Conservation (phyloP, 2,329 filamentous ascomycete genomes). For the Fusarium nodosum region DNA sequence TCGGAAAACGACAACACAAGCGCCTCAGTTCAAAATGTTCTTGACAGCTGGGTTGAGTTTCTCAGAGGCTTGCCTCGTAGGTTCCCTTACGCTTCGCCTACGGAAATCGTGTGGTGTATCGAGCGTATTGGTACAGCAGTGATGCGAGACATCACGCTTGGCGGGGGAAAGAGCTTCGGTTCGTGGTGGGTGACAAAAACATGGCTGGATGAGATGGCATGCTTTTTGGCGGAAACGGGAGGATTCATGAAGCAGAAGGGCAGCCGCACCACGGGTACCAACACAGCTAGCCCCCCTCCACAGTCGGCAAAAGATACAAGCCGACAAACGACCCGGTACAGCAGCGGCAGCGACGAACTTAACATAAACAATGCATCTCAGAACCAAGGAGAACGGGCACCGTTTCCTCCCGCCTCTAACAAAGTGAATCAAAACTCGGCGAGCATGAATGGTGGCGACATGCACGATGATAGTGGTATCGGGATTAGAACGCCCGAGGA, state of each 20-base stretch:
- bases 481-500: slow-evolving; percentile 77
- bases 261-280: slow-evolving; percentile 51
- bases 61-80: slow-evolving; percentile 75
- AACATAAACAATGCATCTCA: slow-evolving; percentile 61
- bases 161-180: slow-evolving; percentile 84
- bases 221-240: slow-evolving; percentile 89
- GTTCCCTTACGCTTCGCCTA: slow-evolving; percentile 80
- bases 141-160: slow-evolving; percentile 84
- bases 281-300: slow-evolving; percentile 52
- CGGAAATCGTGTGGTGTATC: slow-evolving; percentile 82
- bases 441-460: slow-evolving; percentile 58
- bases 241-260: slow-evolving; percentile 80
- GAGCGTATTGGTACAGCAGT: slow-evolving; percentile 81
- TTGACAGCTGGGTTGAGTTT: slow-evolving; percentile 84
- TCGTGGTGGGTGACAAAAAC: slow-evolving; percentile 97
- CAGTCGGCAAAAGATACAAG: slow-evolving; percentile 56
- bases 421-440: slow-evolving; percentile 60
- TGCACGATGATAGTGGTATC: slow-evolving; percentile 80
- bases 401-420: slow-evolving; percentile 61
- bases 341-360: slow-evolving; percentile 62
- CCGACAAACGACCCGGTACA: slow-evolving; percentile 57
- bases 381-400: slow-evolving; percentile 63
- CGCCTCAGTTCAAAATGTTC: slow-evolving; percentile 71
- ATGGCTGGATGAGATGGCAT: slow-evolving; percentile 94
- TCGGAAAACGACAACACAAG: slow-evolving; percentile 46